Evolutionary conservation across 768 basidiomycete genomes (phyloP).

Genomic region (Agrocybe pediades): DNA sequence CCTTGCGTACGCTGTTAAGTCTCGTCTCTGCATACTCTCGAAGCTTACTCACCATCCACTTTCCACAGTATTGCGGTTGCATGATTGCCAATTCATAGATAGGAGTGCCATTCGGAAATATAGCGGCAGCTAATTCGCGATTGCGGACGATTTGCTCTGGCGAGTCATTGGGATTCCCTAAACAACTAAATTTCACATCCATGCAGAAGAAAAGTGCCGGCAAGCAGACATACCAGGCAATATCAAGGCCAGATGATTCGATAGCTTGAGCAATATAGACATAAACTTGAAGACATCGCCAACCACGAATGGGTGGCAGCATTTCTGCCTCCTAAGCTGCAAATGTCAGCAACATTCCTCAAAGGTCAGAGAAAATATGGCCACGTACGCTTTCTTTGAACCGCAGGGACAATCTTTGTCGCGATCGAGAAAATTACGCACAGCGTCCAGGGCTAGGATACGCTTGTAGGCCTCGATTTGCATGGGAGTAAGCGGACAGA

Average conservation of each 20-base stretch:
- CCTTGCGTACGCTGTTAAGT: conserved; percentile 37
- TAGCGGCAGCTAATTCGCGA: conserved; percentile 58
- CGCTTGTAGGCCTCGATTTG: conserved; percentile 78
- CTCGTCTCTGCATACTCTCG: neutral
- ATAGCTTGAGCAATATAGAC: conserved; percentile 81
- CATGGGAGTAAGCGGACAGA: conserved; percentile 79
- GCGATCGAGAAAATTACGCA: conserved; percentile 72
- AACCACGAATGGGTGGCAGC: conserved; percentile 50
- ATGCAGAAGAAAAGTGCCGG: neutral
- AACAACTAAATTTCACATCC: neutral
- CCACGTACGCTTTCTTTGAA: conserved; percentile 54
- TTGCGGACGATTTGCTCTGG: conserved; percentile 63
- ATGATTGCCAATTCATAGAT: conserved; percentile 66
- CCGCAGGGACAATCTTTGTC: conserved; percentile 78
- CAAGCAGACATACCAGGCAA: conserved; percentile 60
- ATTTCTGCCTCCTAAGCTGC: conserved; percentile 37
- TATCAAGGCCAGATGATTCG: conserved; percentile 87
- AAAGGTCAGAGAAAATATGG: neutral
- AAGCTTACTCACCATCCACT: conserved; percentile 68
- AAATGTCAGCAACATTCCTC: neutral
- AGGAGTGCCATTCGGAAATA: conserved; percentile 63
- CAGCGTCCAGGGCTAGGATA: conserved; percentile 60
- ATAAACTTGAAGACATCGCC: conserved; percentile 78
- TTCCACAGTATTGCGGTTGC: conserved; percentile 73
- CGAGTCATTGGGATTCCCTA: conserved; percentile 65